Evolutionary conservation across 495 filamentous ascomycete species (phyloP).

Genomic region (Penicillium taxi): DNA sequence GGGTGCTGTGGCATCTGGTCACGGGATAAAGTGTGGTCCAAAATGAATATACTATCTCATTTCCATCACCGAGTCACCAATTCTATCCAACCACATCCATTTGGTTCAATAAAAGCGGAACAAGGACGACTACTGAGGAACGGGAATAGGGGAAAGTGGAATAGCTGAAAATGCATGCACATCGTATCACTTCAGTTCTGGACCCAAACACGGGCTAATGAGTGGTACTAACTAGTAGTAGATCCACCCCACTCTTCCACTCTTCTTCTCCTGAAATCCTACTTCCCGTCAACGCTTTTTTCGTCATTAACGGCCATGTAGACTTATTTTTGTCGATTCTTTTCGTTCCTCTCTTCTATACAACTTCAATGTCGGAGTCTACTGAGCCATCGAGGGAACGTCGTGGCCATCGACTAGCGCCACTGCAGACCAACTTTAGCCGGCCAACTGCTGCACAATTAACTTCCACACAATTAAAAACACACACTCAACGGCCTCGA

Average conservation of each 20-base stretch:
- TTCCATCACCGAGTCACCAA: too few relatives aligned
- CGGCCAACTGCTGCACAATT: constrained; percentile 19
- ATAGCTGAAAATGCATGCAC: constrained; percentile 15
- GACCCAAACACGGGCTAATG: too few relatives aligned
- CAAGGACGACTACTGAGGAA: background rate
- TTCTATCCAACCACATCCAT: background rate
- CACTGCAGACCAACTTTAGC: constrained; percentile 37
- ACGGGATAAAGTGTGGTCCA: constrained; percentile 32
- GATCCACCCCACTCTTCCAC: constrained; percentile 11
- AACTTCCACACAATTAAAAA: constrained; percentile 5
- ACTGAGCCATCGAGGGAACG: constrained; percentile 29
- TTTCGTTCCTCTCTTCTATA: constrained; percentile 25
- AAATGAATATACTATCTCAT: too few relatives aligned
- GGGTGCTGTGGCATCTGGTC: constrained; percentile 29
- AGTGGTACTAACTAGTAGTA: constrained; percentile 1
- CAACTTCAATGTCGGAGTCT: constrained; percentile 2
- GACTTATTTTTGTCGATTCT: constrained; percentile 19
- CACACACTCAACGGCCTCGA: constrained; percentile 29
- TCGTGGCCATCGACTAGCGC: constrained; percentile 31
- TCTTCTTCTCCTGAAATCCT: constrained; percentile 8
- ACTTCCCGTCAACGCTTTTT: constrained; percentile 10
- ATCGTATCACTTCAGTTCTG: constrained; percentile 7
- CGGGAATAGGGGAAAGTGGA: background rate
- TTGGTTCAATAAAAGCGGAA: too few relatives aligned
- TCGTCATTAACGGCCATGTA: constrained; percentile 12